Percentiles rank a stretch among this genome's conserved stretches.
phyloP scores from a whole-genome alignment of 805 yeast species.

The Trichomonascus vanleenenianus region DNA sequence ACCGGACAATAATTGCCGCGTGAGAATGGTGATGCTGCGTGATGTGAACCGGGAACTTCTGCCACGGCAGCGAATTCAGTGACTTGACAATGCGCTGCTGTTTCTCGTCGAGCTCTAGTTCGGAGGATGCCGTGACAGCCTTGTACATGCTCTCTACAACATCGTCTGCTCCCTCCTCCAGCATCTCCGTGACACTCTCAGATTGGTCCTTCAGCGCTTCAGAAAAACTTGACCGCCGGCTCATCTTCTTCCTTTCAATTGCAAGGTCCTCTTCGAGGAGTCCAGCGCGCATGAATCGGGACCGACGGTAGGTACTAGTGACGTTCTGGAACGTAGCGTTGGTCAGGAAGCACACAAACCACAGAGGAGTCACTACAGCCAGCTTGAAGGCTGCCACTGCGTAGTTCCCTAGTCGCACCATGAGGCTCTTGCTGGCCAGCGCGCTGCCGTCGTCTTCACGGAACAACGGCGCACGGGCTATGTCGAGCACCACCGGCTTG shows the following conservation, averaged over 20 bases:
- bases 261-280: slow-evolving; percentile 6
- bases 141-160: slow-evolving; percentile 41
- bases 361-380: slow-evolving; percentile 51
- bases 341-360: slow-evolving; percentile 51
- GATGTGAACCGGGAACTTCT: slow-evolving; percentile 63
- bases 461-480: background rate
- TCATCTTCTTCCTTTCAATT: background rate
- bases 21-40: slow-evolving; percentile 62
- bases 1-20: slow-evolving; percentile 74
- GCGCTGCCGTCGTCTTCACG: background rate
- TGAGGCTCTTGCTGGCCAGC: background rate
- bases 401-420: slow-evolving; percentile 31
- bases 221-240: background rate
- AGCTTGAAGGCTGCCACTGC: slow-evolving; percentile 37
- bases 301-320: slow-evolving; percentile 33
- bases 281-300: slow-evolving; percentile 7
- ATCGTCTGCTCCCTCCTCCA: slow-evolving; percentile 55
- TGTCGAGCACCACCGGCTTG: slow-evolving; percentile 34
- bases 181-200: slow-evolving; percentile 29
- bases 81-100: slow-evolving; percentile 48
- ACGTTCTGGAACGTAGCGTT: slow-evolving; percentile 36
- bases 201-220: slow-evolving; percentile 2
- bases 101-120: slow-evolving; percentile 3
- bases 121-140: slow-evolving; percentile 11
- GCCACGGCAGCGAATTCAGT: slow-evolving; percentile 58